phyloP scores from a whole-genome alignment of 768 basidiomycete genomes.

The Termitomyces sp. region DNA sequence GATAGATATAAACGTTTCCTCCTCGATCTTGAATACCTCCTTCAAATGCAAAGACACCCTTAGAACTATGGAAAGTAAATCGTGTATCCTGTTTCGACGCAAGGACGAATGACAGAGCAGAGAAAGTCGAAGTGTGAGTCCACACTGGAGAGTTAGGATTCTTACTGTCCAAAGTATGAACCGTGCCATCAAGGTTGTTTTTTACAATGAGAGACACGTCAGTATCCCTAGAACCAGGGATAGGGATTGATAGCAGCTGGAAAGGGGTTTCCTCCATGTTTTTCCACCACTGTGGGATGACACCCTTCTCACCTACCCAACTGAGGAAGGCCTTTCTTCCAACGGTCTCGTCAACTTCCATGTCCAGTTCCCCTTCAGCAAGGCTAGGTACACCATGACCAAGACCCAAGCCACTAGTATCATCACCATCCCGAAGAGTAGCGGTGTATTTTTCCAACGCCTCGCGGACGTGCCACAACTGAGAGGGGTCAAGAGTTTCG shows the following conservation, averaged over 20 bases:
- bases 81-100: constrained; percentile 89
- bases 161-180: constrained; percentile 41
- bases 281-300: constrained; percentile 35
- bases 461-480: constrained; percentile 74
- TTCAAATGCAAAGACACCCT: constrained; percentile 78
- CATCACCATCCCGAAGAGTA: constrained; percentile 51
- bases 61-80: constrained; percentile 71
- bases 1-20: constrained; percentile 86
- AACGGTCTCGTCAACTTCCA: constrained; percentile 74
- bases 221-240: constrained; percentile 45
- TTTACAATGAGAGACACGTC: constrained; percentile 54
- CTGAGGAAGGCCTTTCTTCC: constrained; percentile 63
- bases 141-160: constrained; percentile 34
- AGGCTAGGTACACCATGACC: constrained; percentile 74
- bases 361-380: constrained; percentile 85
- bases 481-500: constrained; percentile 85
- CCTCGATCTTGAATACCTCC: constrained; percentile 60
- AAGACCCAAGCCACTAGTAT: constrained; percentile 55
- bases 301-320: constrained; percentile 55
- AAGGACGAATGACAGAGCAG: constrained; percentile 89
- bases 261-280: constrained; percentile 30
- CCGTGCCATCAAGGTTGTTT: constrained; percentile 66
- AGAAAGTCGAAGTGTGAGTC: constrained; percentile 79
- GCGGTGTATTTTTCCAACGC: constrained; percentile 83
- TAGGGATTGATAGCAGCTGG: constrained; percentile 60